Conservation (phyloP, 202 grass and related monocot species). For the Carex sylvatica region DNA sequence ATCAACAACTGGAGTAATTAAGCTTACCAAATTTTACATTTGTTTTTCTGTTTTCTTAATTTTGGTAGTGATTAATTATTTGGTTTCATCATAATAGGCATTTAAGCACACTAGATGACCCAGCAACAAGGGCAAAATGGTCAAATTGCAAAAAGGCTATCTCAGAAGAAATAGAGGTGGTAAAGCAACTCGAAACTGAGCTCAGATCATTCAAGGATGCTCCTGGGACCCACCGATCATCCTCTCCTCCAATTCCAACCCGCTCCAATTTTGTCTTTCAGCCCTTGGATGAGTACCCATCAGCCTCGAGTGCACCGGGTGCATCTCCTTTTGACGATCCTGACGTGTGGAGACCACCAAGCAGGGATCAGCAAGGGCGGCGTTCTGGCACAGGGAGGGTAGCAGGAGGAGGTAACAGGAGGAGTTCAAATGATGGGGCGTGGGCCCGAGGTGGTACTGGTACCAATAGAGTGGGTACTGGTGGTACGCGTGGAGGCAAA, state of each 20-base stretch:
- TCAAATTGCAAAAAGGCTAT: conserved; percentile 94
- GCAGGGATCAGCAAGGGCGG: conserved; percentile 53
- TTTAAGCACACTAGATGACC: conserved; percentile 88
- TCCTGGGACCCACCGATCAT: conserved; percentile 58
- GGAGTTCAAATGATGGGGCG: conserved; percentile 49
- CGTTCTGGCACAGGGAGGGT: conserved; percentile 40
- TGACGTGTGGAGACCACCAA: conserved; percentile 95
- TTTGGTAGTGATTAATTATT: neutral
- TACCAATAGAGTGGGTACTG: conserved; percentile 56
- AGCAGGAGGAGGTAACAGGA: conserved; percentile 27
- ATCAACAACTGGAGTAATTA: neutral
- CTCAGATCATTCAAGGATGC: conserved; percentile 84
- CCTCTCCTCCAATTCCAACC: conserved; percentile 83
- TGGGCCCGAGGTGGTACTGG: conserved; percentile 63
- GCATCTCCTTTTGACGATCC: conserved; percentile 81
- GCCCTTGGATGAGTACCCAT: conserved; percentile 88
- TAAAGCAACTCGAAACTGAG: conserved; percentile 87
- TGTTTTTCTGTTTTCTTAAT: neutral
- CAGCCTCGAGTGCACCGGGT: conserved; percentile 36
- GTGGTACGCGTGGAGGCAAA: conserved; percentile 51
- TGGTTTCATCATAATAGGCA: conserved; percentile 43
- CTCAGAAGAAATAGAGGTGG: conserved; percentile 80
- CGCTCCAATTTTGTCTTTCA: conserved; percentile 91
- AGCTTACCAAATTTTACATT: neutral
- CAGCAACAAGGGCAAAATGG: conserved; percentile 70